Base-by-base conservation (phyloP, 2,329 filamentous ascomycete species). In the Fusarium compactum region DNA sequence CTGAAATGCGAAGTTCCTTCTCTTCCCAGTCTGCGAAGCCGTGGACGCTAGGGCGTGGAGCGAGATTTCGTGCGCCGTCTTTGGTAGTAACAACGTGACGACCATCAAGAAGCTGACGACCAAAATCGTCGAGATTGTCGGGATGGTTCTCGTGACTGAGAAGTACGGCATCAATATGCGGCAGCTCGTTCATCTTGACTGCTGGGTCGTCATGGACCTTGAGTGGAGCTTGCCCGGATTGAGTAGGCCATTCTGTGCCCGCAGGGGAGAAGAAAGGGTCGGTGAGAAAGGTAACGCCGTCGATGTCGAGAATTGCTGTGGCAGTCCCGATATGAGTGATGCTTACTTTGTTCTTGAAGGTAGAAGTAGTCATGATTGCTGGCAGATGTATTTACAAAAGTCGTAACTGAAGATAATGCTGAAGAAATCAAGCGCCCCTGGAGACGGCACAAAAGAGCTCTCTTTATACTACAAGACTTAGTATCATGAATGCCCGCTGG, bases 131-230 rank as follows among this genome's bases (percentile, higher is more conserved):
- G 1, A 64, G 38, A 16, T 64, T 64, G 18, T 60, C 50, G 1
- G 50, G 50, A 20, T 64, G 50, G 38, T 64, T 20, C 22, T 64
- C 61, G 16, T 64, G 61, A 11, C 61, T 60, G 4, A 60, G 30
- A 1, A 64, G 45, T 7, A 64, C 18, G 10, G 50, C 61, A 3
- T 64, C 61, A 40, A 64, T 60, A n/a, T n/a, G 46, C 2, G 46
- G 46, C 16, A 48, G 27, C 10, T 43, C n/a, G 8, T 43, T 43
- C n/a, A 30, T 48, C 27, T 48, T 48, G 27, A 48, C 16, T 18
- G 46, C 46, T 30, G 46, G 46, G n/a, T 30, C 46, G 9, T 32
- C 46, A n/a, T 22, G 18, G 11, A 30, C n/a, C 27, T 30, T n/a
- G 25, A 30, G 40, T 20, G 20, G 4, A 8, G 20, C 9, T 3